Percentiles rank a stretch among this genome's conserved stretches.
These are phyloP conservation scores for Paramyrothecium sp. DNA, from an alignment of 2,329 filamentous ascomycete genomes.

Conservation along the genomic window DNA sequence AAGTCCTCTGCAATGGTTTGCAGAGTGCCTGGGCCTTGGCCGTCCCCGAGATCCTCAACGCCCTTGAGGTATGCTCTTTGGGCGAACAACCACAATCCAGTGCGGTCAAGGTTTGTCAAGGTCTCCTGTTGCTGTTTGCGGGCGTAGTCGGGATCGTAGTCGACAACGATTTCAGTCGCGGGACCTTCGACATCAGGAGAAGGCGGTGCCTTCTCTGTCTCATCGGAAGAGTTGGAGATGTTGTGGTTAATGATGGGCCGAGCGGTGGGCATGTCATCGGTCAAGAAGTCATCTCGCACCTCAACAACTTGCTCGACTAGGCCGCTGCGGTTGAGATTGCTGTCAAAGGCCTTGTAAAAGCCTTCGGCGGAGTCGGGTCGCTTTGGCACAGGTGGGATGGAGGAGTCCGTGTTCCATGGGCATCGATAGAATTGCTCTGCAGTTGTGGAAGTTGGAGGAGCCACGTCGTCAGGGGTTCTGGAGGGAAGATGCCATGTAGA, in stretches of 20 bases:
- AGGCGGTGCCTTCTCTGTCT: conserved; percentile 27
- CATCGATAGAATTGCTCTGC: conserved; percentile 88
- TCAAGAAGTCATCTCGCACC: conserved; percentile 41
- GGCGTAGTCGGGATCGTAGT: conserved; percentile 75
- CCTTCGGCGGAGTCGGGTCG: conserved; percentile 35
- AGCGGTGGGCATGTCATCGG: conserved; percentile 67
- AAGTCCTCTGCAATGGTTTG: conserved; percentile 34
- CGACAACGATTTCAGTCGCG: conserved; percentile 63
- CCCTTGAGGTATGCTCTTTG: conserved; percentile 76
- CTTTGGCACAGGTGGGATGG: conserved; percentile 32
- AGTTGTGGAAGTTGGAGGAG: conserved; percentile 80
- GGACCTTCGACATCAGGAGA: conserved; percentile 54
- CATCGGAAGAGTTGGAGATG: conserved; percentile 26
- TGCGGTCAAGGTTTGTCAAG: conserved; percentile 76
- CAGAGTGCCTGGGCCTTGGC: conserved; percentile 25
- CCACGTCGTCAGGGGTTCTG: conserved; percentile 50
- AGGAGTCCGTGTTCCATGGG: conserved; percentile 64
- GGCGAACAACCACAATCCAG: conserved; percentile 80
- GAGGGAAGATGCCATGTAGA: conserved; percentile 75
- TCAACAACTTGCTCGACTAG: conserved; percentile 70
- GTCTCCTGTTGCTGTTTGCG: conserved; percentile 70
- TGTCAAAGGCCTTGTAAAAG: conserved; percentile 36
- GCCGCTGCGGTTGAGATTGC: conserved; percentile 33
- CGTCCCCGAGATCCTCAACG: conserved; percentile 49
- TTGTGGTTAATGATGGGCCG: conserved; percentile 40